Evolutionary conservation across 2,329 filamentous ascomycete species (phyloP).

Genomic region (Anisogramma anomala): DNA sequence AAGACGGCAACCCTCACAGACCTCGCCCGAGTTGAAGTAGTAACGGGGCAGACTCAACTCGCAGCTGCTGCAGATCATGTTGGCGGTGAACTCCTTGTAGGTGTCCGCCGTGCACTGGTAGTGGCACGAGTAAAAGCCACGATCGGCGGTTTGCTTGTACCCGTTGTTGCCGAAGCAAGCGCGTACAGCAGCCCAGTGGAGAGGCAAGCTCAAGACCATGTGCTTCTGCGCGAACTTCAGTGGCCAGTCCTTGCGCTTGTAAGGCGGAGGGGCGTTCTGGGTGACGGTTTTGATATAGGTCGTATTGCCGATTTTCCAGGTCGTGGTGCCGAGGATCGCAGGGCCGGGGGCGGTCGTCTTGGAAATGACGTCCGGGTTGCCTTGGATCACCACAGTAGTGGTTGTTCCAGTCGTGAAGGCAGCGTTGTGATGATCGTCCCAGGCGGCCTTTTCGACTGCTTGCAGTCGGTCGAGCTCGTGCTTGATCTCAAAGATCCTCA

Average conservation of each 20-base stretch:
- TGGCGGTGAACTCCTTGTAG: conserved; percentile 1
- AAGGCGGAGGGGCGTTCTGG: background rate
- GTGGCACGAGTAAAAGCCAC: background rate
- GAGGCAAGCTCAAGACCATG: background rate
- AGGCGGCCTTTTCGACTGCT: background rate
- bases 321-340: too few species aligned
- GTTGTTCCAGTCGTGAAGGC: too few species aligned
- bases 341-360: too few species aligned
- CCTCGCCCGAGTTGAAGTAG: background rate
- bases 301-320: too few species aligned
- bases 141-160: conserved; percentile 6
- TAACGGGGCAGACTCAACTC: background rate
- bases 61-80: background rate
- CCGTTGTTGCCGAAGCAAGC: conserved; percentile 6
- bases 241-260: background rate
- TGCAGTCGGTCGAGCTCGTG: background rate
- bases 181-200: conserved; percentile 2
- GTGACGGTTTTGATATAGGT: too few species aligned
- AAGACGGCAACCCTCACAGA: conserved; percentile 8
- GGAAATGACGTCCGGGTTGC: too few species aligned
- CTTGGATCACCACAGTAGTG: too few species aligned
- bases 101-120: background rate
- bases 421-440: too few species aligned
- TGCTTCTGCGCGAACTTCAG: background rate
- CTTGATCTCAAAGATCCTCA: background rate